A percentile compares a stretch with the other conserved stretches of the same genome.
Evolutionary conservation across 2,329 filamentous ascomycete genomes (phyloP).

Genomic region (Knufia petricola): DNA sequence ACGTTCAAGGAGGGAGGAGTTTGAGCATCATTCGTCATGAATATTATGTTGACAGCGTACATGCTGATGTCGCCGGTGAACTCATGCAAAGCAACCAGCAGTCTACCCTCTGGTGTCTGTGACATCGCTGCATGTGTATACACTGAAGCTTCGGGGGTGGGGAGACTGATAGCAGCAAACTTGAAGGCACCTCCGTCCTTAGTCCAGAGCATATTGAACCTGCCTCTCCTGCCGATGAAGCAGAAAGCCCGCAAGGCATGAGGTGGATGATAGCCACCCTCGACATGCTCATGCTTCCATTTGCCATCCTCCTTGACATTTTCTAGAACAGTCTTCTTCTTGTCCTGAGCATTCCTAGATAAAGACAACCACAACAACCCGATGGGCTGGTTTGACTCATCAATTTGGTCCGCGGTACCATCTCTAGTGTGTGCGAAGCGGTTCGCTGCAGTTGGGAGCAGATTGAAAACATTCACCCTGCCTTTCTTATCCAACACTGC

Average conservation of each 20-base stretch:
- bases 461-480: slow-evolving; percentile 63
- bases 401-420: slow-evolving; percentile 57
- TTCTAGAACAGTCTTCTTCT: slow-evolving; percentile 24
- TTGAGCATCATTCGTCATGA: slow-evolving; percentile 13
- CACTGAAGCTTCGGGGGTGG: slow-evolving; percentile 9
- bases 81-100: slow-evolving; percentile 19
- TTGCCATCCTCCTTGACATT: slow-evolving; percentile 52
- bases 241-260: slow-evolving; percentile 51
- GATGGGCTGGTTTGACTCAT: slow-evolving; percentile 68
- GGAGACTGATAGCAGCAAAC: slow-evolving; percentile 48
- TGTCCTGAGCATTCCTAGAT: slow-evolving; percentile 34
- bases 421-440: slow-evolving; percentile 53
- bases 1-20: slow-evolving; percentile 30
- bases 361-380: slow-evolving; percentile 74
- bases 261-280: slow-evolving; percentile 58
- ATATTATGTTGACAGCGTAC: slow-evolving; percentile 10
- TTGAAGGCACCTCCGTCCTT: slow-evolving; percentile 59
- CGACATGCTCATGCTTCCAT: slow-evolving; percentile 62
- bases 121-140: slow-evolving; percentile 36
- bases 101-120: slow-evolving; percentile 27
- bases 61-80: slow-evolving; percentile 14
- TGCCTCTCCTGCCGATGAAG: slow-evolving; percentile 64
- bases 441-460: slow-evolving; percentile 60
- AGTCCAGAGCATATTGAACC: slow-evolving; percentile 66
- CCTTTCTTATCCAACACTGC: slow-evolving; percentile 74